These are phyloP conservation scores for Boletus albobrunnescens DNA, from an alignment of 1,284 basidiomycete species.

Conservation along the genomic window DNA sequence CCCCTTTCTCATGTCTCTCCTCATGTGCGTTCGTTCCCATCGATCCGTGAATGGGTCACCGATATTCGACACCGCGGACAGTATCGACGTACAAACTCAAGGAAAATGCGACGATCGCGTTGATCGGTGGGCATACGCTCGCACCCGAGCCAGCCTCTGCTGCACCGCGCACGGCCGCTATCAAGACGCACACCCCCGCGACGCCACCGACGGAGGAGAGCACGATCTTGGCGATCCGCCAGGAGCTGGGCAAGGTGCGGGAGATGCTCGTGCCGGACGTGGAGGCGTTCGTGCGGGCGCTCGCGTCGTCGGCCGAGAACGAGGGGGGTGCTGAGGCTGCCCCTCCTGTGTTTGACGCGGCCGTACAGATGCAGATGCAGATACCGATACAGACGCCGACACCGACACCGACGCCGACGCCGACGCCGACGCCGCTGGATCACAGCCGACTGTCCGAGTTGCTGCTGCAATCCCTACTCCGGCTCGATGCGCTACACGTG, in stretches of 20 bases:
- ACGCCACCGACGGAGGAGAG: slow-evolving; percentile 45
- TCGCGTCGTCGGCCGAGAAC: background rate
- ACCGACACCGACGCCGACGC: no score
- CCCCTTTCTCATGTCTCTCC: no score
- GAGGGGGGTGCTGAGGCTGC: background rate
- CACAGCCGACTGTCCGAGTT: slow-evolving; percentile 65
- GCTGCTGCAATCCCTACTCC: slow-evolving; percentile 70
- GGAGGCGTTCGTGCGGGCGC: slow-evolving; percentile 47
- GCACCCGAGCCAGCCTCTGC: slow-evolving; percentile 17
- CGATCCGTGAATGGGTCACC: no score
- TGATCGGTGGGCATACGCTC: slow-evolving; percentile 47
- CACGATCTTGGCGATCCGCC: slow-evolving; percentile 52
- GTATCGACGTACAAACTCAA: slow-evolving; percentile 64
- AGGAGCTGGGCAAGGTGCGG: slow-evolving; percentile 57
- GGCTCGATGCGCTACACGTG: slow-evolving; percentile 67
- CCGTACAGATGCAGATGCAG: no score
- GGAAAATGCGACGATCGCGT: slow-evolving; percentile 56
- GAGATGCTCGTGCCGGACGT: slow-evolving; percentile 51
- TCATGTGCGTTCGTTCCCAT: background rate
- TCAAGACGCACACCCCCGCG: background rate
- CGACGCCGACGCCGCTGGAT: slow-evolving; percentile 33
- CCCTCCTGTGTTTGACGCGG: no score
- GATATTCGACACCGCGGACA: no score
- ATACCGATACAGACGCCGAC: no score
- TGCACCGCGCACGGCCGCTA: background rate